Evolutionary conservation across 1,284 basidiomycete genomes (phyloP), one percentile per base, ranked within the genome.

Genomic region (Malassezia sympodialis): DNA sequence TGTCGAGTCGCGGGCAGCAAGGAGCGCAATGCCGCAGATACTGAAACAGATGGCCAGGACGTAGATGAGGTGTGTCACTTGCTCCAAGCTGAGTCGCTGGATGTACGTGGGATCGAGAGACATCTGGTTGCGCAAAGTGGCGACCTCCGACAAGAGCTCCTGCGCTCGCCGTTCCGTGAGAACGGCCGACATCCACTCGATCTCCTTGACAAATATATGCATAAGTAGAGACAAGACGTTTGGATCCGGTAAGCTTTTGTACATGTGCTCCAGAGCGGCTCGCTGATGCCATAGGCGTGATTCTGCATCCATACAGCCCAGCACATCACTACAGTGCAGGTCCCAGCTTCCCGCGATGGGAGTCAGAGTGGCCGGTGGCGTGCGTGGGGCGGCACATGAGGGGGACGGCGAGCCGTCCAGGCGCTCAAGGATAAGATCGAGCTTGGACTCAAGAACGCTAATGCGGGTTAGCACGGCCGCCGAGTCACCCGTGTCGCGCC

Each of bases 381-480:
- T 30, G 28, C 28, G 12, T 10, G 28, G 28, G 28, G 28, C 28
- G 8, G 28, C 8, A 11, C 8, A 37, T 51, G 55, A 3, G 3
- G 51, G 23, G 19, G 24, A 5, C 10, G 37, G 5, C 8, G 37
- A 19, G 19, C 56, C 55, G 12, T 67, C 66, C 15, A 69, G 49
- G 8, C 49, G 51, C 30, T 40, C 34, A 1, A 63, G 56, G 19
- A 69, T 58, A 28, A 58, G 54, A n/a, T 63, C 66, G 45, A 69
- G 56, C 52, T 60, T 59, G 31, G 53, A 49, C 42, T 68, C 66
- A 35, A 69, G 55, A 37, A 58, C 45, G n/a, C 60, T 59, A 37
- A 69, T 56, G 31, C 64, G 64, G 24, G 66, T 55, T 23, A 58
- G 55, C 42, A 67, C 47, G 23, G 56, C 53, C 1, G 50, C 44